Percentiles rank a stretch among this genome's conserved stretches.
phyloP scores from a whole-genome alignment of 805 yeast species.

The Ogataea haglerorum region DNA sequence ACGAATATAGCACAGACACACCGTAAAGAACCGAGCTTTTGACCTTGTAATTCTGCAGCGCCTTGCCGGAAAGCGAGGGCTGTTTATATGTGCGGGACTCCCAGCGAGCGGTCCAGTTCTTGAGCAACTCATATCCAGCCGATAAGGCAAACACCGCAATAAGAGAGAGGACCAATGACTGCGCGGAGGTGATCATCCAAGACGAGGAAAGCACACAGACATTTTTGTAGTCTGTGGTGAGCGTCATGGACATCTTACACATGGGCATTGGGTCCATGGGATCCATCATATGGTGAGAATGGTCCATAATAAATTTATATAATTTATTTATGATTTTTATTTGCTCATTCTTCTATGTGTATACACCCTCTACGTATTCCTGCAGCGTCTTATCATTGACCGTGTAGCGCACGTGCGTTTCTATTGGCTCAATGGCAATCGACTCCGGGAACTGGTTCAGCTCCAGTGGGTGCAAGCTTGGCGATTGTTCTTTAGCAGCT shows the following conservation, averaged over 20 bases:
- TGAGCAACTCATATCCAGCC: conserved; percentile 37
- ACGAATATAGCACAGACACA: conserved; percentile 40
- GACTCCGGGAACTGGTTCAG: conserved; percentile 52
- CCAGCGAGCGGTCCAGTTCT: conserved; percentile 25
- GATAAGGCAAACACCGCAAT: conserved; percentile 32
- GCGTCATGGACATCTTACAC: conserved; percentile 39
- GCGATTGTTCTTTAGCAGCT: conserved; percentile 6
- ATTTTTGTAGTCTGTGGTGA: conserved; percentile 42
- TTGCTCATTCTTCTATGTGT: background rate
- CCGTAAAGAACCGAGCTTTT: conserved; percentile 37
- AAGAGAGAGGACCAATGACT: conserved; percentile 34
- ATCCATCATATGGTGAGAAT: conserved; percentile 12
- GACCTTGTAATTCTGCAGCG: conserved; percentile 23
- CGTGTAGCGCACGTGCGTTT: conserved; percentile 35
- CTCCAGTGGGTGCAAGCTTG: conserved; percentile 51
- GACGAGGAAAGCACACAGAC: conserved; percentile 39
- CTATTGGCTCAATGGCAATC: conserved; percentile 59
- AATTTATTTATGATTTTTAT: background rate
- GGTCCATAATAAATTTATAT: conserved; percentile 4
- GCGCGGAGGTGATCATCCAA: conserved; percentile 38
- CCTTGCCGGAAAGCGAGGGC: conserved; percentile 11
- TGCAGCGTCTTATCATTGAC: conserved; percentile 25
- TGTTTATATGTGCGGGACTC: conserved; percentile 18
- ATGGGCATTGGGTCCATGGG: conserved; percentile 19
- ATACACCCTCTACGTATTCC: background rate